phyloP scores from a whole-genome alignment of 495 filamentous ascomycete species.

The Neurospora pannonica region DNA sequence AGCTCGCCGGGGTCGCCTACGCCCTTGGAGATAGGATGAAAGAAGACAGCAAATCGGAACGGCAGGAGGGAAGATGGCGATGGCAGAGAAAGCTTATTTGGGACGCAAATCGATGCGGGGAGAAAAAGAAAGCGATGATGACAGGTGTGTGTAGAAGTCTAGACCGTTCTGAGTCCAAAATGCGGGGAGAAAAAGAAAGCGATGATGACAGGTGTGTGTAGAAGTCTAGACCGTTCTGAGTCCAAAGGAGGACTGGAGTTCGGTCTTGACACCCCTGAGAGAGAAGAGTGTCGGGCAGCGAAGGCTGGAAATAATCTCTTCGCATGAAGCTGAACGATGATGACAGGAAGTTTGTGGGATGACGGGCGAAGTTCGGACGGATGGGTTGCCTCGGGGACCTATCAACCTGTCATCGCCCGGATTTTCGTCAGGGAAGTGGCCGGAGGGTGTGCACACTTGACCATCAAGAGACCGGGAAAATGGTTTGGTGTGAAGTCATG shows the following conservation, averaged over 20 bases:
- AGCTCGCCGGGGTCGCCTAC: not conserved
- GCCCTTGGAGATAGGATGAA: too few species aligned
- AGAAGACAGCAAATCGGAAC: not conserved
- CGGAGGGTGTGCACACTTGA: not conserved
- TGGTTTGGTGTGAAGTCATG: not conserved
- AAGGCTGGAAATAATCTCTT: too few species aligned
- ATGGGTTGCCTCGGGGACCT: not conserved
- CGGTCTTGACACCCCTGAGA: not conserved
- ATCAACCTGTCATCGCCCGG: not conserved
- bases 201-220: not conserved
- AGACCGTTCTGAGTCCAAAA: not conserved
- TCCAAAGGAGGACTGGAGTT: too few species aligned
- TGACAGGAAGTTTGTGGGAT: not conserved
- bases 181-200: not conserved
- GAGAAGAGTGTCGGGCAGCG: not conserved
- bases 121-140: not conserved
- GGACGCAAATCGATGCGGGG: not conserved
- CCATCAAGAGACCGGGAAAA: not conserved
- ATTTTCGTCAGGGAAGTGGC: not conserved
- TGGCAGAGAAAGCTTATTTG: not conserved
- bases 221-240: not conserved
- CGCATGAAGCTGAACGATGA: not conserved
- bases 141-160: not conserved
- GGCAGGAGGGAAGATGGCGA: not conserved
- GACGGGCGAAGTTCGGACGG: not conserved